phyloP scores from a whole-genome alignment of 805 yeast genomes.

The Isabelozyma pseudorhagii region DNA sequence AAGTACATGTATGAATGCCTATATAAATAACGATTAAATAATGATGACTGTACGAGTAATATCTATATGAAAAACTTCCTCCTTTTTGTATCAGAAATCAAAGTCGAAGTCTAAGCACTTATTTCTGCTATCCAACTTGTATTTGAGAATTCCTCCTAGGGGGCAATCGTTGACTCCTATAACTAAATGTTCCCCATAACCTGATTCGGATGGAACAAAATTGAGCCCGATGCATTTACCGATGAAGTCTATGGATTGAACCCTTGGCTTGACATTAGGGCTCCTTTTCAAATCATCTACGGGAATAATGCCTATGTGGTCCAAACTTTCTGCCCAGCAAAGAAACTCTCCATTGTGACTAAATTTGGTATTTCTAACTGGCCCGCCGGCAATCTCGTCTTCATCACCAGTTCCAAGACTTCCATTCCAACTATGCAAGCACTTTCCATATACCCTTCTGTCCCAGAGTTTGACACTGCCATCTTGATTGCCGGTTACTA shows the following conservation, averaged over 20 bases:
- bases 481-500: slow-evolving; percentile 62
- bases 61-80: background rate
- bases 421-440: slow-evolving; percentile 33
- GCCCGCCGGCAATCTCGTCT: slow-evolving; percentile 32
- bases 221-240: slow-evolving; percentile 60
- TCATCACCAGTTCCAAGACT: slow-evolving; percentile 20
- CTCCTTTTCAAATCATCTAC: slow-evolving; percentile 21
- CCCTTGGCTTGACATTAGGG: slow-evolving; percentile 12
- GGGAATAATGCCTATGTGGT: slow-evolving; percentile 51
- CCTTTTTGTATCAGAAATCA: slow-evolving; percentile 12
- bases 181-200: slow-evolving; percentile 45
- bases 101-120: slow-evolving; percentile 42
- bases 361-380: slow-evolving; percentile 53
- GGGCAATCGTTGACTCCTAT: slow-evolving; percentile 55
- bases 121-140: slow-evolving; percentile 31
- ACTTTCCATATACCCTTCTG: slow-evolving; percentile 29
- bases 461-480: slow-evolving; percentile 56
- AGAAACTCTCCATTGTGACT: slow-evolving; percentile 43
- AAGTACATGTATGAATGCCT: background rate
- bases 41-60: background rate
- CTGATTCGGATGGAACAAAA: slow-evolving; percentile 41
- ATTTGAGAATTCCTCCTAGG: slow-evolving; percentile 56
- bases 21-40: background rate
- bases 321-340: slow-evolving; percentile 58
- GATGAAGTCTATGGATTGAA: slow-evolving; percentile 51